These are phyloP conservation scores for Cladophialophora yegresii DNA, from an alignment of 2,329 filamentous ascomycete genomes.

Conservation along the genomic window DNA sequence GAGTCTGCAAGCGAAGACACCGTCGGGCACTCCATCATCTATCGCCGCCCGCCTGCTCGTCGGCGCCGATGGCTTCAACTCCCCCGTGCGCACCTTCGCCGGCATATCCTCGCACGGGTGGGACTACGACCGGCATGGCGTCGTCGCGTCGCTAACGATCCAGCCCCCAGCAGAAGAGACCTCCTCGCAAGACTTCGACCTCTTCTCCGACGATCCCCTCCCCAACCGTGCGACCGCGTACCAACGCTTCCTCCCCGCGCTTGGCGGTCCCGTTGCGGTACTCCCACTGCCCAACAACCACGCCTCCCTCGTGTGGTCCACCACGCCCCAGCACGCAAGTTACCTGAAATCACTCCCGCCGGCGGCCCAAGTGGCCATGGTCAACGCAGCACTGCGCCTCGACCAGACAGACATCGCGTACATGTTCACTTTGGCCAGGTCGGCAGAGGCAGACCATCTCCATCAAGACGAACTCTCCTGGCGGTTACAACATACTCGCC, in stretches of 20 bases:
- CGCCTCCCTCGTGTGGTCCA: constrained; percentile 92
- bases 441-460: constrained; percentile 21
- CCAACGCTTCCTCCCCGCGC: constrained; percentile 86
- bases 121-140: constrained; percentile 88
- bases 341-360: constrained; percentile 73
- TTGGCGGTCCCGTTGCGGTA: constrained; percentile 79
- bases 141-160: constrained; percentile 84
- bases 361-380: constrained; percentile 76
- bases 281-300: constrained; percentile 81
- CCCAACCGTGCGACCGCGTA: constrained; percentile 66
- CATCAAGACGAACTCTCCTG: constrained; percentile 67
- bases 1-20: constrained; percentile 61
- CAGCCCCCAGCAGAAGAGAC: constrained; percentile 49
- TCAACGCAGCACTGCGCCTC: constrained; percentile 91
- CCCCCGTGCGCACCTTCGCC: constrained; percentile 85
- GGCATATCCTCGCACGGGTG: constrained; percentile 83
- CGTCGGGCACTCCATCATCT: constrained; percentile 39
- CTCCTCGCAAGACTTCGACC: constrained; percentile 45
- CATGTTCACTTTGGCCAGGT: constrained; percentile 67
- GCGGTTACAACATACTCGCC: constrained; percentile 71
- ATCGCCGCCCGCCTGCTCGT: constrained; percentile 82
- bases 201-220: constrained; percentile 35
- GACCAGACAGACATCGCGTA: constrained; percentile 76
- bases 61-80: constrained; percentile 92
- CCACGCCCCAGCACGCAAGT: constrained; percentile 75